Percentiles rank a stretch among this genome's conserved stretches.
Conservation (phyloP, 1,284 basidiomycete species). For the Ganoderma sp. region DNA sequence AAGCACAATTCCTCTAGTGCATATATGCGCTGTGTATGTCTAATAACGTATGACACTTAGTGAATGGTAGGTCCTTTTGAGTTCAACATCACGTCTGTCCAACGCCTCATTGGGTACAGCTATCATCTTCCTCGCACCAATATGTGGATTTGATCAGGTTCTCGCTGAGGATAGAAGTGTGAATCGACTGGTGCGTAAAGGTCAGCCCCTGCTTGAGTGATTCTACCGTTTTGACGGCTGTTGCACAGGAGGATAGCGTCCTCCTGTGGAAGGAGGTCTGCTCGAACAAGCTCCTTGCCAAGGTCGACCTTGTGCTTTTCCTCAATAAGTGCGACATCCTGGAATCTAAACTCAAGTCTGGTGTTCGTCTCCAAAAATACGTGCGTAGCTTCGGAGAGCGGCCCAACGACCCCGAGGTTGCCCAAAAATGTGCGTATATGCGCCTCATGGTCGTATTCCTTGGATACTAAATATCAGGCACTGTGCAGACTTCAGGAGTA, state of each 20-base stretch:
- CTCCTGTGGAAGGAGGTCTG: slow-evolving; percentile 80
- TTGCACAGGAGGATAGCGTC: slow-evolving; percentile 73
- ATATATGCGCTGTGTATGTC: slow-evolving; percentile 17
- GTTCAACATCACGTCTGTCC: neutral
- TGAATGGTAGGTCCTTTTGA: slow-evolving; percentile 32
- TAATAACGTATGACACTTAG: slow-evolving; percentile 17
- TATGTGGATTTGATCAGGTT: slow-evolving; percentile 80
- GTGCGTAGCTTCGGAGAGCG: slow-evolving; percentile 77
- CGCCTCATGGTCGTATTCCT: neutral
- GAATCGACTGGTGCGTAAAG: slow-evolving; percentile 64
- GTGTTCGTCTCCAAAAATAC: slow-evolving; percentile 68
- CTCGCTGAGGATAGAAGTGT: slow-evolving; percentile 71
- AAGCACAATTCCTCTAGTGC: slow-evolving; percentile 13
- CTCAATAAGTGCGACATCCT: slow-evolving; percentile 83
- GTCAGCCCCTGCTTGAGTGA: slow-evolving; percentile 9
- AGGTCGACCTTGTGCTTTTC: slow-evolving; percentile 77
- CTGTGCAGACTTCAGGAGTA: slow-evolving; percentile 67
- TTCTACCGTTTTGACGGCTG: slow-evolving; percentile 11
- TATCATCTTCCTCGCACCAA: slow-evolving; percentile 82
- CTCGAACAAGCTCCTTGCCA: slow-evolving; percentile 72
- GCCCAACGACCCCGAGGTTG: slow-evolving; percentile 71
- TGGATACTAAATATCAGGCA: neutral
- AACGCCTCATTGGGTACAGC: slow-evolving; percentile 41
- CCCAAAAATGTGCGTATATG: slow-evolving; percentile 62
- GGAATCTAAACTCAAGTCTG: slow-evolving; percentile 65